Percentiles rank a stretch among this genome's conserved stretches.
Conservation (phyloP, 2,329 filamentous ascomycete genomes). For the Claviceps capensis region DNA sequence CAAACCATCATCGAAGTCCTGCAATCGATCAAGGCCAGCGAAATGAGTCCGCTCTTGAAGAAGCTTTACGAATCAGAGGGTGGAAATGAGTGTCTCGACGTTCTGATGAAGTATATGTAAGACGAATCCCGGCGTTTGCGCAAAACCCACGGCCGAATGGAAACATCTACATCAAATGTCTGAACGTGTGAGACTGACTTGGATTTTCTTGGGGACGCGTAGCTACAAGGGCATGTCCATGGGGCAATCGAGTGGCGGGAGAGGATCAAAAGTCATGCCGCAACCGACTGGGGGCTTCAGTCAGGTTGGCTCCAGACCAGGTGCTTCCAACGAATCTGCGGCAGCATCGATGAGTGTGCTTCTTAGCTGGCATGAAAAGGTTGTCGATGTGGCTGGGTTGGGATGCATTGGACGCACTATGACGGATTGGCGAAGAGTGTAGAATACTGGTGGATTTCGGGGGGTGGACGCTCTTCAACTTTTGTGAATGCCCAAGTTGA, state of each 20-base stretch:
- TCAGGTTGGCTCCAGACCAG: conserved; percentile 51
- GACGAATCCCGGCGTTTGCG: not conserved
- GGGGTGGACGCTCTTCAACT: not conserved
- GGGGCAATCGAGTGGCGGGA: conserved; percentile 21
- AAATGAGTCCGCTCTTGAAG: conserved; percentile 82
- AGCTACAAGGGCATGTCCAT: conserved; percentile 84
- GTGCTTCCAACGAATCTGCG: conserved; percentile 48
- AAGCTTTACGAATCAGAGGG: conserved; percentile 66
- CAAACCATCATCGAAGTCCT: conserved; percentile 84
- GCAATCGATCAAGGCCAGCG: conserved; percentile 88
- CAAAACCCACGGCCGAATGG: not conserved
- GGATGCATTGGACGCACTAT: conserved; percentile 89
- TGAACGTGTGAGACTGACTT: not conserved
- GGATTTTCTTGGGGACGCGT: not conserved
- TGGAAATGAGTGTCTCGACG: conserved; percentile 76
- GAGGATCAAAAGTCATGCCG: conserved; percentile 38
- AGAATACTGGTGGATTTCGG: conserved; percentile 3
- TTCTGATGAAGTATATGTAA: conserved; percentile 95
- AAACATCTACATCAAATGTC: not conserved
- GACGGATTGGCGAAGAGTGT: conserved; percentile 80
- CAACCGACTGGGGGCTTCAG: conserved; percentile 74
- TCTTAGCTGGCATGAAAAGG: conserved; percentile 97
- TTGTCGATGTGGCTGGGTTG: conserved; percentile 83
- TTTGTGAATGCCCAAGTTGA: not conserved
- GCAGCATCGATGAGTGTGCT: conserved; percentile 91